phyloP scores from a whole-genome alignment of 129 eudicot species.

The Arctium lappa region DNA sequence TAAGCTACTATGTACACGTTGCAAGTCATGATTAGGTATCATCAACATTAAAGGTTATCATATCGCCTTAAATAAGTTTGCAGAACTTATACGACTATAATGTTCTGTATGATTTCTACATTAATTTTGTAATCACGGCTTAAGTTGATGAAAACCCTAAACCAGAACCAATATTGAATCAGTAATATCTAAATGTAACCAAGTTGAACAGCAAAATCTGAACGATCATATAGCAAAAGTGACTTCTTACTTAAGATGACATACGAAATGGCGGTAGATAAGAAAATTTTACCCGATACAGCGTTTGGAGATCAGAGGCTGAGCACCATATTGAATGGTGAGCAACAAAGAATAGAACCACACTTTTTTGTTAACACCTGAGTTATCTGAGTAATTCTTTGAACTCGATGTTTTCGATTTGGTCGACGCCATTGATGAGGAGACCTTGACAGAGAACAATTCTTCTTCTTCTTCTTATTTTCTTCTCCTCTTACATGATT shows the following conservation, averaged over 20 bases:
- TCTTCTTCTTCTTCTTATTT: not conserved
- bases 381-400: constrained; percentile 21
- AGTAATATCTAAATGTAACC: not conserved
- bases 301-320: constrained; percentile 94
- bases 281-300: constrained; percentile 54
- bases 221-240: not conserved
- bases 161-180: not conserved
- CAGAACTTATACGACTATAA: not conserved
- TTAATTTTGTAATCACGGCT: not conserved
- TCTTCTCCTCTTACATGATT: constrained; percentile 16
- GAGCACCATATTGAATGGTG: constrained; percentile 91
- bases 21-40: not conserved
- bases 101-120: not conserved
- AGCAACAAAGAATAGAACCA: constrained; percentile 79
- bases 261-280: not conserved
- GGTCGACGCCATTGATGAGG: constrained; percentile 55
- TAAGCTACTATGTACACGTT: not conserved
- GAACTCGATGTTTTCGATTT: constrained; percentile 33
- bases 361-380: constrained; percentile 36
- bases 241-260: not conserved
- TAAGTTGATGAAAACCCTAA: constrained; percentile 4
- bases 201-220: not conserved
- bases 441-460: constrained; percentile 12
- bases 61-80: not conserved
- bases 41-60: not conserved